These are phyloP conservation scores for Mycena belliarum DNA, from an alignment of 768 basidiomycete species.

Conservation along the genomic window DNA sequence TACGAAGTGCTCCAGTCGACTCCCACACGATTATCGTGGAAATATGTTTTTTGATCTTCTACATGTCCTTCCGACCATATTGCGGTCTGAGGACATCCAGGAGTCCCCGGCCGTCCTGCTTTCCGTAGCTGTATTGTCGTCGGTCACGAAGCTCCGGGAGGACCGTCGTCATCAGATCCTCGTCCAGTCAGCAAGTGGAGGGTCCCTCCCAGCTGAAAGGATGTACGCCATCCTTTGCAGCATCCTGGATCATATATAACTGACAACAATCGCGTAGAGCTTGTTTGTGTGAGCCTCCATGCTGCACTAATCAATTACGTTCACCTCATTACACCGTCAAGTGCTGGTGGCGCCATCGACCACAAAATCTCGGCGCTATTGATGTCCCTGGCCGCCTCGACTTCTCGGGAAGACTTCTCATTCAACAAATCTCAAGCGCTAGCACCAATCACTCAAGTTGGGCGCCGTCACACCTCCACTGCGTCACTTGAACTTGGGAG, in stretches of 20 bases:
- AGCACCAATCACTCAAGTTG: constrained; percentile 26
- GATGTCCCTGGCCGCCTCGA: constrained; percentile 40
- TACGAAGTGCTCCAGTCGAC: constrained; percentile 80
- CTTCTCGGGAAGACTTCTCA: constrained; percentile 41
- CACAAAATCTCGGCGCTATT: constrained; percentile 19
- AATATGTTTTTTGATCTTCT: constrained; percentile 90
- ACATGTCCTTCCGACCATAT: constrained; percentile 73
- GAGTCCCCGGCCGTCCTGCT: constrained; percentile 80
- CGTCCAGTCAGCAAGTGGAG: constrained; percentile 64
- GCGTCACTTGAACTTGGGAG: constrained; percentile 61
- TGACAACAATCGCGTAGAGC: constrained; percentile 76
- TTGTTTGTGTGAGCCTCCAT: constrained; percentile 94
- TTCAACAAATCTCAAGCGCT: constrained; percentile 42
- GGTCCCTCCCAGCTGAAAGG: constrained; percentile 78
- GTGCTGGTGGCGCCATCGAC: constrained; percentile 21
- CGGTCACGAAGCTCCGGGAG: constrained; percentile 87
- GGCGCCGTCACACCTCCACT: constrained; percentile 20
- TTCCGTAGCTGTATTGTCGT: constrained; percentile 78
- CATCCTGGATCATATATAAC: constrained; percentile 73
- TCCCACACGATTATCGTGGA: constrained; percentile 82
- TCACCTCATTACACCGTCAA: constrained; percentile 60
- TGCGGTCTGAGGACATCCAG: constrained; percentile 64
- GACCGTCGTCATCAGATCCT: constrained; percentile 72
- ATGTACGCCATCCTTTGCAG: constrained; percentile 72
- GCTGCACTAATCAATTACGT: constrained; percentile 88